These are phyloP conservation scores for Oryza meyeriana DNA, from an alignment of 176 grass and related monocot genomes.

Conservation along the genomic window DNA sequence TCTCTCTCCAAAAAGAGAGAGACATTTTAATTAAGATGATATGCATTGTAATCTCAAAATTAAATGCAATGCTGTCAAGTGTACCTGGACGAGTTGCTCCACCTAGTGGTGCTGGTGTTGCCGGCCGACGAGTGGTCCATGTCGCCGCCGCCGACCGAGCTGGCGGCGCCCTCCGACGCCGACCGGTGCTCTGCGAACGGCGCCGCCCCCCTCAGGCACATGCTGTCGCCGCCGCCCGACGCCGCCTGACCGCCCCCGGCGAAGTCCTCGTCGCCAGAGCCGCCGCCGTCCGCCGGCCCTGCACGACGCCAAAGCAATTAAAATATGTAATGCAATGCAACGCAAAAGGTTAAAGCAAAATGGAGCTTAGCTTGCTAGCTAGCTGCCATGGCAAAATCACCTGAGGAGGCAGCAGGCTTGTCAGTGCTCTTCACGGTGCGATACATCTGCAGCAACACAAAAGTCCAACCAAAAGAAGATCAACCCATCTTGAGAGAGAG, in stretches of 20 bases:
- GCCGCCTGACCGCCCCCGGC: conserved; percentile 30
- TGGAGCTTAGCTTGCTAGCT: neutral
- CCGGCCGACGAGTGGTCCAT: conserved; percentile 62
- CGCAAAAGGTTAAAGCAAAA: neutral
- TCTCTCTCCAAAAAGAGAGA: no score
- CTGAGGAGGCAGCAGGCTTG: conserved; percentile 82
- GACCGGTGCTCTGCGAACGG: conserved; percentile 38
- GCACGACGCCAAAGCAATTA: neutral
- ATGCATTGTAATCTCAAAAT: neutral
- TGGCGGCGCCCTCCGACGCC: conserved; percentile 53
- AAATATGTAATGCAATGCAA: neutral
- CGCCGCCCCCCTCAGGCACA: conserved; percentile 1
- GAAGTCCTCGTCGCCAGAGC: conserved; percentile 83
- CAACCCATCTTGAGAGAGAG: neutral
- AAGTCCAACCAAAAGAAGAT: conserved; percentile 44
- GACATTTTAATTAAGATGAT: neutral
- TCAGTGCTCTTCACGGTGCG: conserved; percentile 95
- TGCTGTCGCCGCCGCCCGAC: conserved; percentile 40
- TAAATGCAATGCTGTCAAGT: conserved; percentile 5
- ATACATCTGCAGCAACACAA: conserved; percentile 65
- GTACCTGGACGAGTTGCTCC: conserved; percentile 90
- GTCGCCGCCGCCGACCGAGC: conserved; percentile 35
- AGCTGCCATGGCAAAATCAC: conserved; percentile 34
- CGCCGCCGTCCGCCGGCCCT: conserved; percentile 67
- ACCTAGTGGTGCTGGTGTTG: conserved; percentile 67